These are phyloP conservation scores for Hymenoscyphus infarciens DNA, from an alignment of 2,329 filamentous ascomycete species.

Conservation along the genomic window DNA sequence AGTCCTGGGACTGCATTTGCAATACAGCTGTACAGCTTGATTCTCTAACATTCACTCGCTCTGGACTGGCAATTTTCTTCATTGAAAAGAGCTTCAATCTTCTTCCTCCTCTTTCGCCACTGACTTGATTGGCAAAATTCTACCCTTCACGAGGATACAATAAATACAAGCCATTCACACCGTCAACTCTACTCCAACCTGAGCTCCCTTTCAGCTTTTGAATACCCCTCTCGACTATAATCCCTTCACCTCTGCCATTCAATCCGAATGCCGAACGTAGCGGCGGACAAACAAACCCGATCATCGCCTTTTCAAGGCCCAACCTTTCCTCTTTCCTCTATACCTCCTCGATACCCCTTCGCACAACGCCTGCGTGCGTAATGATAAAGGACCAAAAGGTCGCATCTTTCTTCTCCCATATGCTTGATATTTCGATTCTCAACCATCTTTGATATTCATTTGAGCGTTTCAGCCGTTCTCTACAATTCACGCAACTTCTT, in stretches of 20 bases:
- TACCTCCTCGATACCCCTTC: background rate
- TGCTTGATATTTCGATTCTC: background rate
- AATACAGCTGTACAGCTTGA: background rate
- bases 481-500: background rate
- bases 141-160: background rate
- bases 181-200: background rate
- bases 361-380: background rate
- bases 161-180: background rate
- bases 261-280: background rate
- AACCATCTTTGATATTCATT: background rate
- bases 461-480: background rate
- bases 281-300: background rate
- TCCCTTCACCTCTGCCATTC: constrained; percentile 20
- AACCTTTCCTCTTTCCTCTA: background rate
- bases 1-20: background rate
- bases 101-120: background rate
- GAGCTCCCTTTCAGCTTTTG: background rate
- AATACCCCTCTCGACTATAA: background rate
- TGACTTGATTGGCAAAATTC: background rate
- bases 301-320: background rate
- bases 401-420: background rate
- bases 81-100: background rate
- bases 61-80: background rate
- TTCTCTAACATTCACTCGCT: background rate
- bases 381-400: background rate